These are phyloP conservation scores for Rhizophora mangle DNA, from an alignment of 345 rosid species.

Conservation along the genomic window DNA sequence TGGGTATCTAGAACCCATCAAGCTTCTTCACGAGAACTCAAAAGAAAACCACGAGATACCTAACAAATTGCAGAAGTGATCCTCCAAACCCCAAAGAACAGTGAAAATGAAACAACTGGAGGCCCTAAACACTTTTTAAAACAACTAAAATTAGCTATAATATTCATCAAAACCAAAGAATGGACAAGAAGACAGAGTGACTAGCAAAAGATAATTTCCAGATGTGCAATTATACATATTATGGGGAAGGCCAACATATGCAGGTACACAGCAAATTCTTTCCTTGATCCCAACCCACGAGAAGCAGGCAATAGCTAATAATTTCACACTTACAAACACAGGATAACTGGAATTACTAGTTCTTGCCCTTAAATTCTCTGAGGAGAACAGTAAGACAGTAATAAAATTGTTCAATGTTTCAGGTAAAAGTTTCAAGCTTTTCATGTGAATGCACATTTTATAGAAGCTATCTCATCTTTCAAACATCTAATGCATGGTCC, in stretches of 20 bases:
- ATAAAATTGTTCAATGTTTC: too few species aligned
- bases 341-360: too few species aligned
- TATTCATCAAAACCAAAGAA: background rate
- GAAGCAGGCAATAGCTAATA: too few species aligned
- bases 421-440: too few species aligned
- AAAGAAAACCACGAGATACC: background rate
- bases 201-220: background rate
- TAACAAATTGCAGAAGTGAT: background rate
- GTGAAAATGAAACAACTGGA: background rate
- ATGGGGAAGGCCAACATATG: background rate
- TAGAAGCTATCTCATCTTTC: too few species aligned
- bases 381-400: too few species aligned
- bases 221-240: background rate
- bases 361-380: too few species aligned
- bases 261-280: too few species aligned
- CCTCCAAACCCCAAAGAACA: background rate
- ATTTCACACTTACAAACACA: too few species aligned
- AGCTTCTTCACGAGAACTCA: background rate
- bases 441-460: too few species aligned
- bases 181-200: background rate
- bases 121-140: background rate
- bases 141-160: background rate
- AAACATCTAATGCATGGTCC: too few species aligned
- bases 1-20: slow-evolving; percentile 26
- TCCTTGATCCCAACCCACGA: too few species aligned